Evolutionary conservation across 2,329 filamentous ascomycete species (phyloP), one percentile per base, ranked within the genome.

Genomic region (Trichoderma asperellum): DNA sequence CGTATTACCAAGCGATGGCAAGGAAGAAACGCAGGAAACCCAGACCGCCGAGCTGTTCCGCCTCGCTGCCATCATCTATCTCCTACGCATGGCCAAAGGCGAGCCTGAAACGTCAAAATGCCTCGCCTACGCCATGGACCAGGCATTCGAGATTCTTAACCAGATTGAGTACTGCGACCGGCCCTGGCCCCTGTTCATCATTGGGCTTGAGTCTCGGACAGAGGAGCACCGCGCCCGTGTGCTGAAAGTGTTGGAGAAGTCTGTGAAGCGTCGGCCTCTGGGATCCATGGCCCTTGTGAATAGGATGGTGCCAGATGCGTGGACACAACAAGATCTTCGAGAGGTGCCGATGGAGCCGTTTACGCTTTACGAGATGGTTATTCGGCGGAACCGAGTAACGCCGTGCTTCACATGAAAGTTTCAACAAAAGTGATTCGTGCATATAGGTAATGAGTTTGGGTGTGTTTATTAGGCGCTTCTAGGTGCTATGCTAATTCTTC

Each of bases 171-270:
- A 58, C 52, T 68, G 65, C 32, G 69, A 70, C 14, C 64, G 64
- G 18, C 69, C 69, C 0, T 70, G 64, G 69, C 64, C 65, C 3
- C 55, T 70, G 16, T 68, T 70, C 37, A 7, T 70, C 32, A 58
- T 70, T 18, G 64, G 27, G 21, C 35, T 70, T 6, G 64, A 68
- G 14, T 65, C 69, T 1, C 52, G 65, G 11, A 59, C 64, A 1
- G 69, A 70, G 16, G 69, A 68, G 40, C 57, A 70, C 7, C 56
- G 69, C n/a, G 12, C 16, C 34, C 7, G 35, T 4, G 53, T 70
- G 21, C 24, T 59, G 4, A n/a, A 11, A 2, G 57, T 68, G 14
- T 24, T 70, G 16, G 24, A 68, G 16, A 58, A 52, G 21, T 62
- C 69, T 5, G 14, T 70, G 37, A 29, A 68, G 24, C 21, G 40